Evolutionary conservation across 1,284 basidiomycete genomes (phyloP).

Genomic region (Xanthoconium separans): DNA sequence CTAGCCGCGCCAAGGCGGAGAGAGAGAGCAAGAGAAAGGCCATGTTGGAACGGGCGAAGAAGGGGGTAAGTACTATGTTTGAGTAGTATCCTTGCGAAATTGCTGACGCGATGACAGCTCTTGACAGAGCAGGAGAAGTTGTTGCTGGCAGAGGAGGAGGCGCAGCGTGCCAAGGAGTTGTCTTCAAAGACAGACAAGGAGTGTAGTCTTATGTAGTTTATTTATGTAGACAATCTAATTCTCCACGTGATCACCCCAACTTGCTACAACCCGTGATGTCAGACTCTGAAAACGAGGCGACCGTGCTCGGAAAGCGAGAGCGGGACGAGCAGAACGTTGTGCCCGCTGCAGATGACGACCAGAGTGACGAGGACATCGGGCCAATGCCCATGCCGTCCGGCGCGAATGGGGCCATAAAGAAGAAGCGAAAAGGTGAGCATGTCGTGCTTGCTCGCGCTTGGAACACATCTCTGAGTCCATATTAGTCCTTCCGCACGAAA

Average conservation of each 20-base stretch:
- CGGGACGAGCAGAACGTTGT: constrained; percentile 38
- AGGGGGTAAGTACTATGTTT: constrained; percentile 41
- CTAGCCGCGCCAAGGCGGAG: constrained; percentile 70
- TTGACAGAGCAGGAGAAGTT: constrained; percentile 61
- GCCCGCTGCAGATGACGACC: constrained; percentile 33
- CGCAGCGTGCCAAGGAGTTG: constrained; percentile 33
- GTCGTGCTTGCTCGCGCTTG: constrained; percentile 29
- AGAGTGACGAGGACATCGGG: constrained; percentile 68
- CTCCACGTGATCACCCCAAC: constrained; percentile 3
- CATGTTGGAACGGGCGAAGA: constrained; percentile 66
- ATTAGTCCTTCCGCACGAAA: constrained; percentile 71
- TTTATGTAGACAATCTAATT: background rate
- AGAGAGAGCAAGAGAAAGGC: constrained; percentile 63
- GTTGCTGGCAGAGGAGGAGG: constrained; percentile 52
- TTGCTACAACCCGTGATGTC: constrained; percentile 31
- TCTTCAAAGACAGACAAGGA: constrained; percentile 42
- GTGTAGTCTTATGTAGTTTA: constrained; percentile 58
- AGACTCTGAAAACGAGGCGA: constrained; percentile 38
- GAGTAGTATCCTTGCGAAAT: background rate
- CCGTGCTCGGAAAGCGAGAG: constrained; percentile 64
- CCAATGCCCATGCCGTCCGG: constrained; percentile 71
- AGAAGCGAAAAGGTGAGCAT: constrained; percentile 68
- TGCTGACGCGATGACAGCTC: constrained; percentile 33
- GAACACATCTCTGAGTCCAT: constrained; percentile 38
- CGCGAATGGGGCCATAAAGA: constrained; percentile 46